Evolutionary conservation across 2,329 filamentous ascomycete genomes (phyloP), one percentile per base, ranked within the genome.

Genomic region (Cladophialophora exuberans): DNA sequence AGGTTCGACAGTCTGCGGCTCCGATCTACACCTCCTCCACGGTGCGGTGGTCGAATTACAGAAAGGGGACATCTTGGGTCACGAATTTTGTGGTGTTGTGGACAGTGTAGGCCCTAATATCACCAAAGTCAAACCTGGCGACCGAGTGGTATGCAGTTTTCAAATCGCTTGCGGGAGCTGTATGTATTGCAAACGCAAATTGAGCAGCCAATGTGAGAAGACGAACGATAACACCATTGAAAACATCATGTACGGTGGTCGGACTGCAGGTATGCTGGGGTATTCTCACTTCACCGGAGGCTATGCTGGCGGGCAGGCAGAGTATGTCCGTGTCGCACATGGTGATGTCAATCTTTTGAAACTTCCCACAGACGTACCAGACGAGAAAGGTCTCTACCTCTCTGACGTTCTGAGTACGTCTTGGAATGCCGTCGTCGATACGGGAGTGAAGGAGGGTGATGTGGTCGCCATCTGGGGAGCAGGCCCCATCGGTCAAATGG

Each of bases 391-490:
- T 7, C 77, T 96, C 1, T 96, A 84, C 70, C 79, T 96, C 1
- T 91, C 87, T 1, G 91, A 96, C 68, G 89, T 95, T 0, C 71
- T 96, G 2, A 77, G 79, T 15, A 96, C 91, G 0, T 86, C 85
- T 7, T 96, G 89, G 80, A 86, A 96, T 67, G 84, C 83, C 47
- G 89, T 95, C 31, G 86, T 91, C 36, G 90, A 95, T 66, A 95
- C 90, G 0, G 87, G 83, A 1, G 87, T 96, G n/a, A 85, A 89
- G 59, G 78, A 86, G 28, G 84, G 82, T 10, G 90, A 95, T 64
- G 77, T 85, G 1, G 90, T 96, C 1, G 90, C 89, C 28, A 84
- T 95, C 57, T 96, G 89, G 83, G 90, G 90, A n/a, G 89, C 86
- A 0, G 90, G 90, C 0, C 91, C 90, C 0, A 89, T 96, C 47